Evolutionary conservation across 2,329 filamentous ascomycete genomes (phyloP), one percentile per base, ranked within the genome.

Genomic region (Alternaria triticimaculans): DNA sequence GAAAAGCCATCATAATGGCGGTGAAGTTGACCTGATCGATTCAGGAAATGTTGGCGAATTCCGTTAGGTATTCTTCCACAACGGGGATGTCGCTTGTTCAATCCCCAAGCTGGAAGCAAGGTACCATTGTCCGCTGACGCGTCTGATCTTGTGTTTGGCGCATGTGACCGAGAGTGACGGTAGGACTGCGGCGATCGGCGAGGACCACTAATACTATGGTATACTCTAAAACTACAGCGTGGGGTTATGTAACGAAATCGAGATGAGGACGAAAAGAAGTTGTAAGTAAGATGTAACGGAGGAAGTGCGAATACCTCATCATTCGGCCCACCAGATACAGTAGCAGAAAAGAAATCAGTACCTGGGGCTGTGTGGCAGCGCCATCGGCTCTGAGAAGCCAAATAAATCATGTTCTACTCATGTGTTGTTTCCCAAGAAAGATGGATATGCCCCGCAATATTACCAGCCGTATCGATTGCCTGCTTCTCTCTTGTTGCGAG

Each of bases 391-490:
- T 21, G n/a, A 5, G 12, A 51, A 14, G n/a, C 26, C 28, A 51
- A 30, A 41, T 7, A 53, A 23, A n/a, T n/a, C 20, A 21, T 37
- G 11, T 37, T 53, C 1, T 20, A 6, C 9, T 23, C 11, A 14
- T 23, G 11, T 1, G 4, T 37, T 37, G 2, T 33, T 37, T 1
- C 14, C 15, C 28, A 10, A 11, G 12, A 18, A 53, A n/a, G 1
- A 37, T 53, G 10, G 4, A 10, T 14, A 14, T 12, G 8, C 14
- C 20, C 15, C 20, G 14, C 23, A 12, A 21, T n/a, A n/a, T 60
- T 60, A 90, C 92, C 93, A 97, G 6, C 94, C 94, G 82, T 97
- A 97, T 72, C 88, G 88, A 62, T 88, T 89, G 5, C 92, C 92
- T 20, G 93, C 93, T 78, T 97, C 94, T 72, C 88, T 90, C 79